These are phyloP conservation scores for Gynochthodes officinalis DNA, from an alignment of 257 asterid species.

Conservation along the genomic window DNA sequence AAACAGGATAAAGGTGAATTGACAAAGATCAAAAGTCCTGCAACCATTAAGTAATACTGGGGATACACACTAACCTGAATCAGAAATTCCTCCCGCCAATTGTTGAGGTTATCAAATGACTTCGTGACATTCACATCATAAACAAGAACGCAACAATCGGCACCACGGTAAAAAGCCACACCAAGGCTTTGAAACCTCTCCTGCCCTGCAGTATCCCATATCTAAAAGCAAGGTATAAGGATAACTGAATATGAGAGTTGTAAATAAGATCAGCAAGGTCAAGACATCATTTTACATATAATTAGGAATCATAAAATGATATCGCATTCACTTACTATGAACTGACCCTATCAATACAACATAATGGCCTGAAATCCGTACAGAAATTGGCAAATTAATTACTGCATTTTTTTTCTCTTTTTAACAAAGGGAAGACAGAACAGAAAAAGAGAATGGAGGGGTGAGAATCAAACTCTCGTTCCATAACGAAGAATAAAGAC, in stretches of 20 bases:
- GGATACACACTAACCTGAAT: constrained; percentile 56
- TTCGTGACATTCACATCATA: constrained; percentile 86
- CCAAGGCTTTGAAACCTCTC: constrained; percentile 99
- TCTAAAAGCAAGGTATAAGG: constrained; percentile 38
- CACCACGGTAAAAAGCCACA: constrained; percentile 97
- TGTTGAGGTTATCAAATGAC: constrained; percentile 85
- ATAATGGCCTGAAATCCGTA: too few species aligned
- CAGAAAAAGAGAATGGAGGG: too few species aligned
- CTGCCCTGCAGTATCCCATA: constrained; percentile 99
- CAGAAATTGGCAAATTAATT: too few species aligned
- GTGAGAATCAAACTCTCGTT: too few species aligned
- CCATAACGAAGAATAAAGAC: too few species aligned
- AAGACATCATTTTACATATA: background rate
- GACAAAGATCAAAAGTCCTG: background rate
- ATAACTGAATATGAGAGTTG: background rate
- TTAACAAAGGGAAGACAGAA: too few species aligned
- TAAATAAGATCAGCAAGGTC: background rate
- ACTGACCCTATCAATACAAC: too few species aligned
- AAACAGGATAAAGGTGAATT: background rate
- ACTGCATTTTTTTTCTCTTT: too few species aligned
- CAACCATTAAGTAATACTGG: constrained; percentile 1
- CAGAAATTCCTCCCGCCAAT: constrained; percentile 92
- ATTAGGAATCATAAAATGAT: too few species aligned
- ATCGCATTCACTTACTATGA: too few species aligned
- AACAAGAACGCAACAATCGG: constrained; percentile 96